Evolutionary conservation across 2,329 filamentous ascomycete species (phyloP).

Genomic region (Cladosporium sp.): DNA sequence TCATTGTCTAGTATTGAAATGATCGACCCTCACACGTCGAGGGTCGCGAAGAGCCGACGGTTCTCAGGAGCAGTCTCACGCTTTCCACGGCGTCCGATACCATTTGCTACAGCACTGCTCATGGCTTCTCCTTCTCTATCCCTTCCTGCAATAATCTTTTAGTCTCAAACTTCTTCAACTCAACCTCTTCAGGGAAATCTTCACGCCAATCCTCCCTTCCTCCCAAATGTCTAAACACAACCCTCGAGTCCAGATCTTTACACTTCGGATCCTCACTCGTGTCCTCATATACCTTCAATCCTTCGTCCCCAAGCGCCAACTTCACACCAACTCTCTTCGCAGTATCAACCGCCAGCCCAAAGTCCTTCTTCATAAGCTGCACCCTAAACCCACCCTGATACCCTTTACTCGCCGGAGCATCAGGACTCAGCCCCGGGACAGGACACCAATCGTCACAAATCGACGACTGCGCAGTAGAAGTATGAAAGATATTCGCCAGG

Average conservation of each 20-base stretch:
- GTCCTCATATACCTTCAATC: constrained; percentile 49
- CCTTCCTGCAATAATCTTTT: constrained; percentile 21
- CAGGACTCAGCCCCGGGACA: constrained; percentile 46
- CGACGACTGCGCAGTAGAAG: constrained; percentile 49
- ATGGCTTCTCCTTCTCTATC: constrained; percentile 17
- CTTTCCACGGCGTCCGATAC: no score
- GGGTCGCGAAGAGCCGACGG: no score
- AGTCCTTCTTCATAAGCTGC: constrained; percentile 58
- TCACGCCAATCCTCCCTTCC: constrained; percentile 49
- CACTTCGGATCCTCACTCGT: constrained; percentile 50
- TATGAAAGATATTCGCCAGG: constrained; percentile 49
- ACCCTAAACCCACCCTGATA: constrained; percentile 56
- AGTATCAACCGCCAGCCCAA: constrained; percentile 52
- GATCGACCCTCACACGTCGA: no score
- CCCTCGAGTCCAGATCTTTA: constrained; percentile 53
- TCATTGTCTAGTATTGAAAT: no score
- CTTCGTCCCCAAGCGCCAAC: constrained; percentile 48
- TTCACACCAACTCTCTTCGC: constrained; percentile 50
- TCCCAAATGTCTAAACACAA: constrained; percentile 55
- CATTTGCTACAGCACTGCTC: not conserved
- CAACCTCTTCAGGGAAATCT: constrained; percentile 23
- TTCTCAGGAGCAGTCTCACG: no score
- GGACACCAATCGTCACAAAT: constrained; percentile 51
- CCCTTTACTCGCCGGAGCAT: constrained; percentile 46
- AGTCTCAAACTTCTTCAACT: constrained; percentile 28